Base-by-base conservation (phyloP, 2,329 filamentous ascomycete genomes). In the Epicoccum nigrum region DNA sequence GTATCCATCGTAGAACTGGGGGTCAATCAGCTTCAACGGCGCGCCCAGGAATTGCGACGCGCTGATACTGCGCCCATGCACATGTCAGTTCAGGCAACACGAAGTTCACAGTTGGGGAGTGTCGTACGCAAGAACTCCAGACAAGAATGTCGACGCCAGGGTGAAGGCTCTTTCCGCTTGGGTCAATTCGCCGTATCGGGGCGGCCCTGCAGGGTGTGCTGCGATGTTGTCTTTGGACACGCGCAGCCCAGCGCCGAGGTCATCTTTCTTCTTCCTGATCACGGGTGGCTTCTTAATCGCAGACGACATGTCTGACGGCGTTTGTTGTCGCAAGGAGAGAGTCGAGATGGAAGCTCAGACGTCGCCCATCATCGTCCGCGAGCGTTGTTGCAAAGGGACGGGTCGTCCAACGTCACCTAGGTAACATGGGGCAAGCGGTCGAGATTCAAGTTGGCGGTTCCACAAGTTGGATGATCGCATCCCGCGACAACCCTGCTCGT, bases 1-100 rank as follows among this genome's bases (percentile, higher is more conserved):
- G 76, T 91, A 95, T 56, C 86, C 83, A 73, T 95, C 89, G 77
- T 90, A 96, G 67, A 89, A 83, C 37, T 90, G 86, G 51, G 84
- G 84, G 69, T 91, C 88, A 65, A 91, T 77, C 55, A 86, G 81
- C 69, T 94, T 94, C 39, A 96, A 74, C 2, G 90, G 90, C 0
- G 84, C 75, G 27, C 91, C 91, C 51, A 95, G 76, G 56, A 92
- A 80, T 67, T 96, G 90, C 6, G 90, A 90, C 15, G 83, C 71
- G 62, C 84, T 83, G 64, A 81, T 81, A 25, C 75, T 77, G 55
- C 48, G 33, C 23, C 38, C 1, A 38, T 30, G n/a, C n/a, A n/a
- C n/a, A n/a, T 28, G 59, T 64, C 53, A 69, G 62, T 45, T 30
- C 17, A 15, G 8, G 37, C 9, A 17, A 37, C 17, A 15, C 21